Evolutionary conservation across 805 yeast species (phyloP).

Genomic region (Diddensiella santjacobensis): DNA sequence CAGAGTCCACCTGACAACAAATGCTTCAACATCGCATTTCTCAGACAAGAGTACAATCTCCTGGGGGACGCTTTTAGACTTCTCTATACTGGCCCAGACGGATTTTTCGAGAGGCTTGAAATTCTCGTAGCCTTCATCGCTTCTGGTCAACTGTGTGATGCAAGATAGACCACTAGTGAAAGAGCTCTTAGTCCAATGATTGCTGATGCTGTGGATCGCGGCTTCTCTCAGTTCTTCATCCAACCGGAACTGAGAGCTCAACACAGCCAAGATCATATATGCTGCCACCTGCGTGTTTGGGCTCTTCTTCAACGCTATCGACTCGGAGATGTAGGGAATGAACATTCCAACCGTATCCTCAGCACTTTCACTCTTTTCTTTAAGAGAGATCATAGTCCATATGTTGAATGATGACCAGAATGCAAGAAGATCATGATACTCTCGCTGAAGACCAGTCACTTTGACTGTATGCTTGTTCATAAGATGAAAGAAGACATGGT

Average conservation of each 20-base stretch:
- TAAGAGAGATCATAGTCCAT: conserved; percentile 61
- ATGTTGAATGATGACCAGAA: conserved; percentile 74
- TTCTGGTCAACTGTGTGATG: conserved; percentile 32
- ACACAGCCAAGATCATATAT: conserved; percentile 74
- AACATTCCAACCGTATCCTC: conserved; percentile 35
- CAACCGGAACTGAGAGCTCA: conserved; percentile 69
- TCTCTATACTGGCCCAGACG: conserved; percentile 20
- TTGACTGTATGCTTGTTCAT: conserved; percentile 54
- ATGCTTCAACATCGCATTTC: conserved; percentile 37
- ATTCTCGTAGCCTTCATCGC: conserved; percentile 18
- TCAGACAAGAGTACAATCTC: conserved; percentile 27
- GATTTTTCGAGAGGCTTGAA: conserved; percentile 19
- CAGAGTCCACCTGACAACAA: conserved; percentile 43
- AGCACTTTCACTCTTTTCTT: conserved; percentile 37
- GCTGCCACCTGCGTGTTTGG: conserved; percentile 76
- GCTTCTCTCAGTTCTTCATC: conserved; percentile 52
- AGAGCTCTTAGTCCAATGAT: conserved; percentile 39
- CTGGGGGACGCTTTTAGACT: conserved; percentile 21
- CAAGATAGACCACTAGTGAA: conserved; percentile 31
- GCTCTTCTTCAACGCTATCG: conserved; percentile 25
- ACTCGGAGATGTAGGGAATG: conserved; percentile 34
- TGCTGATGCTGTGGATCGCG: conserved; percentile 54
- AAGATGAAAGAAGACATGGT: conserved; percentile 61
- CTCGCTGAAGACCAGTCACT: conserved; percentile 49
- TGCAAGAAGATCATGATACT: conserved; percentile 67